Percentiles rank a stretch among this genome's conserved stretches.
phyloP scores from a whole-genome alignment of 192 early-diverging fungal species.

The Entomortierella chlamydospora region DNA sequence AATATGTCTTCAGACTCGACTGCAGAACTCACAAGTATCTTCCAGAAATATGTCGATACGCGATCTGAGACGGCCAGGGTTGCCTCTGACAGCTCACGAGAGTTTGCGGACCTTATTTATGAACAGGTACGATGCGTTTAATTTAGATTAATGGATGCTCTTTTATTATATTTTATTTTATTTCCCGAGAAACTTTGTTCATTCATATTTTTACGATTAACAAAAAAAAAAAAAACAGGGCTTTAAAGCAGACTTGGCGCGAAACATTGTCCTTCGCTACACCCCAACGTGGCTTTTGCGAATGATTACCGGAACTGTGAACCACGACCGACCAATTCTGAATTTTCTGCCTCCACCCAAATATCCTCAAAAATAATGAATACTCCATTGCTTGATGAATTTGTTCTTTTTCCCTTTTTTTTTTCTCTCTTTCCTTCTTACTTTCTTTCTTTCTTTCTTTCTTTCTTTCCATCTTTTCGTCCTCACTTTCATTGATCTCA shows the following conservation, averaged over 20 bases:
- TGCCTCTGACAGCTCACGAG: slow-evolving; percentile 44
- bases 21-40: slow-evolving; percentile 6
- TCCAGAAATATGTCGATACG: slow-evolving; percentile 37
- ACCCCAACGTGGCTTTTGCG: slow-evolving; percentile 41
- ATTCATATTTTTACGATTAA: too few species aligned
- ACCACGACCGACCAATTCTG: slow-evolving; percentile 14
- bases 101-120: slow-evolving; percentile 54
- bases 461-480: too few species aligned
- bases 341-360: slow-evolving; percentile 26
- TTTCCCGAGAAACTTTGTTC: too few species aligned
- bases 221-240: slow-evolving; percentile 39
- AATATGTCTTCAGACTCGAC: not conserved
- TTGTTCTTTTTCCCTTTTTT: too few species aligned
- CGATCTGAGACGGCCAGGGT: slow-evolving; percentile 33
- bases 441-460: too few species aligned
- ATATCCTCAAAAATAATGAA: too few species aligned
- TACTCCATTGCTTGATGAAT: too few species aligned
- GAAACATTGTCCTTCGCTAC: slow-evolving; percentile 44
- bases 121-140: slow-evolving; percentile 13
- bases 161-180: not conserved
- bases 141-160: not conserved
- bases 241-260: slow-evolving; percentile 44
- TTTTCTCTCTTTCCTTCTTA: too few species aligned
- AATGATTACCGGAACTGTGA: slow-evolving; percentile 40
- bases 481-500: too few species aligned